Evolutionary conservation across 2,329 filamentous ascomycete species (phyloP).

Genomic region (Cercospora canescens): DNA sequence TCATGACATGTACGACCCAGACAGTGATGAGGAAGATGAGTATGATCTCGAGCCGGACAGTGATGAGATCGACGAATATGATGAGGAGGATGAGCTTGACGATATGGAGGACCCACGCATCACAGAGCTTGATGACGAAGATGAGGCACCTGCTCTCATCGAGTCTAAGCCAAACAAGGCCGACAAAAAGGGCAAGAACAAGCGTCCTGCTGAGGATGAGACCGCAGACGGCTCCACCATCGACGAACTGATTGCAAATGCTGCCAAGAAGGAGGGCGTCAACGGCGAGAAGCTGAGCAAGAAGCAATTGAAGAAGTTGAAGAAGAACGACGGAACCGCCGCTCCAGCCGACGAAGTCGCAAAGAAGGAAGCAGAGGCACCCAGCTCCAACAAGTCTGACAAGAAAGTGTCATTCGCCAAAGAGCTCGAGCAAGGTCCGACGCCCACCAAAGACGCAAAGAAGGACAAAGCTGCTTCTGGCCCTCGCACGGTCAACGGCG

Average conservation of each 20-base stretch:
- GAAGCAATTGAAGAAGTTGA: constrained; percentile 97
- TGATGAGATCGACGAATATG: constrained; percentile 66
- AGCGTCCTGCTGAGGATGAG: constrained; percentile 76
- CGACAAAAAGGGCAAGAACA: constrained; percentile 90
- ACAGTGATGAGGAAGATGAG: constrained; percentile 62
- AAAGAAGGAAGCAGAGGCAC: constrained; percentile 56
- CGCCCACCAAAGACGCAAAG: constrained; percentile 59
- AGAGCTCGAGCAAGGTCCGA: constrained; percentile 96
- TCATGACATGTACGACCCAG: constrained; percentile 62
- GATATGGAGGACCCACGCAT: constrained; percentile 28
- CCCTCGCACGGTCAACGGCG: constrained; percentile 80
- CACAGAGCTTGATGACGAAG: constrained; percentile 28
- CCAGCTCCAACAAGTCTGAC: constrained; percentile 59
- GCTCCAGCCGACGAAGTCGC: constrained; percentile 50
- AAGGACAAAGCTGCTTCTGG: constrained; percentile 58
- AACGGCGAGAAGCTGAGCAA: constrained; percentile 82
- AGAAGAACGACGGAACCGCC: constrained; percentile 96
- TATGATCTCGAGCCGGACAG: constrained; percentile 81
- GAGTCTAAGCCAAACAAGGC: constrained; percentile 57
- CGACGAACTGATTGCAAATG: constrained; percentile 83
- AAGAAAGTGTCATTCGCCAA: constrained; percentile 99
- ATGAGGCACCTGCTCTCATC: constrained; percentile 58
- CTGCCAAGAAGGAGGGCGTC: constrained; percentile 50
- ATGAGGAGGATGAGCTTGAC: constrained; percentile 32
- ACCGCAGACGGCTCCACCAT: constrained; percentile 62